Evolutionary conservation across 305 asterid species (phyloP), one percentile per base, ranked within the genome.

Genomic region (Petunia hybrid): DNA sequence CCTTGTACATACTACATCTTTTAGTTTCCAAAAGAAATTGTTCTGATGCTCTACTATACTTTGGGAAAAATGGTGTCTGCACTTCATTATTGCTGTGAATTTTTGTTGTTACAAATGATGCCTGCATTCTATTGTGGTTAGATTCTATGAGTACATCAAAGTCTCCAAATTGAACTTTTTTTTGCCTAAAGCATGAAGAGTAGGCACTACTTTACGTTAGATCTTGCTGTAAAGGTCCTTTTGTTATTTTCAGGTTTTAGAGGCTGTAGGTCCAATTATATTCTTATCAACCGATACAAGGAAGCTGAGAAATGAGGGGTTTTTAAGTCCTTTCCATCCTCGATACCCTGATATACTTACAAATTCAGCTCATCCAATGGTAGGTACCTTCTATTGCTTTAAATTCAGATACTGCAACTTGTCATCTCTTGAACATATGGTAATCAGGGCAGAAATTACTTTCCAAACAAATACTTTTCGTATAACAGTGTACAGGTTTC

Each of bases 281-380:
- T 94, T 94, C 87, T 91, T 96, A 85, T 94, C 98, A 56, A 90
- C 98, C 13, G 99, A 96, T 87, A 96, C 98, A 71, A 90, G 98
- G 90, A 96, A 96, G 93, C 88, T 96, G 85, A 90, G 99, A 64
- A 96, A 96, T 68, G 99, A 96, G 92, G 99, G 99, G 63, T 96
- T 94, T 87, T 87, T 96, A 79, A 96, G 99, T 81, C 99, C 99
- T 63, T 96, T 96, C 87, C 99, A 96, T 88, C 99, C 99, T 84
- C 92, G 99, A 87, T 97, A 97, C 85, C 99, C 99, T 40, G 99
- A 97, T 86, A 97, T 97, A 88, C 98, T 97, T 10, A 97, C 99
- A 82, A 97, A 97, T 88, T 93, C 99, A 62, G 99, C 99, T 42
- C 99, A 97, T 88, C 99, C 99, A 82, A 89, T 97, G 99, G 99